Evolutionary conservation across 2,329 filamentous ascomycete genomes (phyloP), one percentile per base, ranked within the genome.

Genomic region (Neocatenulostroma microsporum): DNA sequence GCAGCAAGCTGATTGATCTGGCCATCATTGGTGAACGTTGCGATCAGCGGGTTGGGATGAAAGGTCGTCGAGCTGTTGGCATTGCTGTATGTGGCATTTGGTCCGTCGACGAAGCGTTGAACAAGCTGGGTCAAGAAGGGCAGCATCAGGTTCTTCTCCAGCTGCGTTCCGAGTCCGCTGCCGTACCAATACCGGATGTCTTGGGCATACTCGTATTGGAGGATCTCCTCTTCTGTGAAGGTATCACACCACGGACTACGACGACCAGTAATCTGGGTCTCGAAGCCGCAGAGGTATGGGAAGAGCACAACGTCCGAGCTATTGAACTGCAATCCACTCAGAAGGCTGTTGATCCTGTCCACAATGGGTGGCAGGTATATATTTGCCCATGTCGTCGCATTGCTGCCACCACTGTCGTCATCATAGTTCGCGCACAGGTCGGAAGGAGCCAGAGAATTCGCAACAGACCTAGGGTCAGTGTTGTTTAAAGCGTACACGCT

Each of bases 251-350:
- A 82, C 0, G 76, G 73, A 7, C 74, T 78, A 12, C 42, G 48
- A 1, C 57, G 60, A 2, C 78, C 78, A 0, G 66, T 74, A 47
- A 82, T 81, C 50, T 82, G 78, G 3, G 70, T 75, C 51, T 83
- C 79, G 42, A 79, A 83, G 3, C 76, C 78, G 46, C 79, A 83
- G 3, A 82, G 63, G 46, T 82, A 82, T 0, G 78, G 77, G 20
- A 82, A 76, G 29, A 71, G 68, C 6, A 61, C 63, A 27, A 78
- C 62, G 39, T 82, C 75, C 2, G 56, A 59, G 21, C 68, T 60
- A 0, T 65, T 68, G 21, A 82, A 65, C 1, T 68, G 69, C 21
- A 82, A 66, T 1, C 78, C 76, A 1, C 57, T 49, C 21, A 80
- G 66, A 21, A 74, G 52, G 5, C 58, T 50, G 46, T 79, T 73